phyloP scores from a whole-genome alignment of 805 yeast genomes.

The Pichia gijzeniarum region DNA sequence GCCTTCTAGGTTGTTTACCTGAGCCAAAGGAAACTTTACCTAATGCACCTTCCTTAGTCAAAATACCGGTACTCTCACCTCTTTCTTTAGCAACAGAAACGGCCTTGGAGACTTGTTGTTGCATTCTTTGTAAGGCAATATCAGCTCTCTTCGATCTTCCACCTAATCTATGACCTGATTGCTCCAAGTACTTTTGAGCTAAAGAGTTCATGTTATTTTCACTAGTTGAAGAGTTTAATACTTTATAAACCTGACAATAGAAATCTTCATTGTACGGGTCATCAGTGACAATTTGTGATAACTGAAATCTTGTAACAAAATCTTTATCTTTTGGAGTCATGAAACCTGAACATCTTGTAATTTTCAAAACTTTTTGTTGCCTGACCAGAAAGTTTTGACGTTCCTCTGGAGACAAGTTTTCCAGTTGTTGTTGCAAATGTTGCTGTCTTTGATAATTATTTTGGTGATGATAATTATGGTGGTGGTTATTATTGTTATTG shows the following conservation, averaged over 20 bases:
- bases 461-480: constrained; percentile 13
- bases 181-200: constrained; percentile 88
- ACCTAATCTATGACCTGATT: constrained; percentile 85
- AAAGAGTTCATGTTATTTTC: constrained; percentile 65
- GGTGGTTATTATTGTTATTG: constrained; percentile 5
- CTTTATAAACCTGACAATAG: constrained; percentile 86
- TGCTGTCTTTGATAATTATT: constrained; percentile 24
- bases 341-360: constrained; percentile 79
- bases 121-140: constrained; percentile 93
- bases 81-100: constrained; percentile 89
- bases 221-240: constrained; percentile 54
- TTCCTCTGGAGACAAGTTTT: constrained; percentile 61
- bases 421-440: constrained; percentile 28
- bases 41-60: constrained; percentile 73
- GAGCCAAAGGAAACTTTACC: constrained; percentile 78
- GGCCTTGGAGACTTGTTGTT: constrained; percentile 94
- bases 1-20: constrained; percentile 84
- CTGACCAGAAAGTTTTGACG: constrained; percentile 59
- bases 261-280: constrained; percentile 97
- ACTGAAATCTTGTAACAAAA: constrained; percentile 87
- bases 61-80: constrained; percentile 56
- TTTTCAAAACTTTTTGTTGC: constrained; percentile 68
- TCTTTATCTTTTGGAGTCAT: constrained; percentile 98
- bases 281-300: constrained; percentile 92
- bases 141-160: constrained; percentile 81